phyloP scores from a whole-genome alignment of 768 basidiomycete genomes.

The Kwoniella botswanensis region DNA sequence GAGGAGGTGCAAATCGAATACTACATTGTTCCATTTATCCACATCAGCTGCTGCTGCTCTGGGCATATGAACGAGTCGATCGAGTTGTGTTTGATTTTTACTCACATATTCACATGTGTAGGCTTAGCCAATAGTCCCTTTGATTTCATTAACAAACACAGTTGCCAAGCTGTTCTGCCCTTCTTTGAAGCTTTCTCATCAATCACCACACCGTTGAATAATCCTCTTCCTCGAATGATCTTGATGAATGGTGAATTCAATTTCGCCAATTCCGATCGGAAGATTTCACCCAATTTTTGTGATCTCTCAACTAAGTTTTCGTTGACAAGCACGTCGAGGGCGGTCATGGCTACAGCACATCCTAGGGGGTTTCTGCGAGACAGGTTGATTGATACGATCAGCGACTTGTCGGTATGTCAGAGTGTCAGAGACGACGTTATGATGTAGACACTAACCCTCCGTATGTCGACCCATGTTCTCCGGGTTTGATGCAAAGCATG shows the following conservation, averaged over 20 bases:
- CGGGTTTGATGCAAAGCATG: slow-evolving; percentile 92
- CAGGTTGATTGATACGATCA: no score
- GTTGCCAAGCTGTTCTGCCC: slow-evolving; percentile 90
- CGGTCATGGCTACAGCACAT: slow-evolving; percentile 93
- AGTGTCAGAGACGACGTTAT: no score
- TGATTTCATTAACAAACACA: slow-evolving; percentile 89
- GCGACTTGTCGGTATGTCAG: no score
- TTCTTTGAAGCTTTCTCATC: slow-evolving; percentile 77
- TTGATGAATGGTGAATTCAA: slow-evolving; percentile 68
- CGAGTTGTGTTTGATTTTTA: slow-evolving; percentile 29
- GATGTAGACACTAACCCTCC: slow-evolving; percentile 70
- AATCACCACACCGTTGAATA: slow-evolving; percentile 92
- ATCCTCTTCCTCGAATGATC: slow-evolving; percentile 80
- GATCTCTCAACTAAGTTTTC: slow-evolving; percentile 86
- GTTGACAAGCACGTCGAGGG: slow-evolving; percentile 85
- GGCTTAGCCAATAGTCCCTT: slow-evolving; percentile 92
- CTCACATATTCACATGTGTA: slow-evolving; percentile 91
- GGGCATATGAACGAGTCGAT: background rate
- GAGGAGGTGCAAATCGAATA: slow-evolving; percentile 92
- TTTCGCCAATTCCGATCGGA: slow-evolving; percentile 65
- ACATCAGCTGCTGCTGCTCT: slow-evolving; percentile 5
- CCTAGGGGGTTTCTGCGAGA: slow-evolving; percentile 81
- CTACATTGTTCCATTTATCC: slow-evolving; percentile 59
- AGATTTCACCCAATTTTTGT: slow-evolving; percentile 74
- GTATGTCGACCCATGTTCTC: slow-evolving; percentile 95